phyloP scores from a whole-genome alignment of 768 basidiomycete genomes.

The Boletus subcaerulescens region DNA sequence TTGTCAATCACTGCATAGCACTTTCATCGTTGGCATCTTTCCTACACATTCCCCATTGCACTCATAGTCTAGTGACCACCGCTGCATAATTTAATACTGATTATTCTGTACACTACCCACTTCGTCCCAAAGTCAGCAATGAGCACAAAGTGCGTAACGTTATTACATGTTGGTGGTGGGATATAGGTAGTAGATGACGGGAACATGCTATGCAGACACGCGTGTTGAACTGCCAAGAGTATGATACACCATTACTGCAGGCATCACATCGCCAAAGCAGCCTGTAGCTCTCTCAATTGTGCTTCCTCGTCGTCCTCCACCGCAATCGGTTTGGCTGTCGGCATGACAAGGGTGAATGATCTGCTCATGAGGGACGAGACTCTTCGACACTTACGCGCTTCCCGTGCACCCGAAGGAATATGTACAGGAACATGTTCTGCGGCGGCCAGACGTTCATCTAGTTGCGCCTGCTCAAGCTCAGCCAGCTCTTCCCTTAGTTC shows the following conservation, averaged over 20 bases:
- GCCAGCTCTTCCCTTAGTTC: conserved; percentile 77
- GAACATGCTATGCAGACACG: conserved; percentile 18
- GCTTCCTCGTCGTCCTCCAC: conserved; percentile 91
- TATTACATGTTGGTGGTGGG: conserved; percentile 31
- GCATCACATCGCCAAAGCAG: conserved; percentile 74
- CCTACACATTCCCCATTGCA: conserved; percentile 19
- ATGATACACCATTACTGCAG: conserved; percentile 8
- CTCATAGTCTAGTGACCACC: conserved; percentile 29
- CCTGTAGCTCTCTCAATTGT: conserved; percentile 86
- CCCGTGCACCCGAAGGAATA: conserved; percentile 59
- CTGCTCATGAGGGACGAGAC: neutral
- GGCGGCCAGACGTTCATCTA: conserved; percentile 79
- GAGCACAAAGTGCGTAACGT: conserved; percentile 18
- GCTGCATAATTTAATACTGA: conserved; percentile 38
- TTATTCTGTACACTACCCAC: conserved; percentile 35
- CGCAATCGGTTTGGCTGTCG: conserved; percentile 35
- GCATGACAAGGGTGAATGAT: conserved; percentile 2
- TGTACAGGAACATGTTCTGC: conserved; percentile 91
- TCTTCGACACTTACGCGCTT: conserved; percentile 44
- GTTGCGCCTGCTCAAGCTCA: conserved; percentile 82
- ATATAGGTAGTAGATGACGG: conserved; percentile 34
- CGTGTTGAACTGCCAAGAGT: neutral
- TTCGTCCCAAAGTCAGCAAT: conserved; percentile 23
- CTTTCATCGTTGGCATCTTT: conserved; percentile 23
- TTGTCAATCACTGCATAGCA: conserved; percentile 20